Evolutionary conservation across 2,329 filamentous ascomycete species (phyloP).

Genomic region (Aspergillus brasiliensis): DNA sequence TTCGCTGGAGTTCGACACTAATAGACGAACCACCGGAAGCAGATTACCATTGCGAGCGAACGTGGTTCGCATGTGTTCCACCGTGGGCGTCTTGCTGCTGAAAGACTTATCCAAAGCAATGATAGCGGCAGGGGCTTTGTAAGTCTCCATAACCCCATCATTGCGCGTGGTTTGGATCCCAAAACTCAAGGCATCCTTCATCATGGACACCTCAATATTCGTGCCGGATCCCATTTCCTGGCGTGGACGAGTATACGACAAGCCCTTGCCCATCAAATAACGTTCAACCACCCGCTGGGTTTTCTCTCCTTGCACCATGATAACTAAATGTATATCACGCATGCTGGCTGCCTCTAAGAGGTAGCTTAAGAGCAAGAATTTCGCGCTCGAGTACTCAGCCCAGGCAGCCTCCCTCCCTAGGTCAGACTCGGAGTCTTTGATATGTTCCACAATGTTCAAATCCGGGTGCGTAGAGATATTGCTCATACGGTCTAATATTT

Average conservation of each 20-base stretch:
- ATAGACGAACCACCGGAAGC: conserved; percentile 47
- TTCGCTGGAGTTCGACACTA: conserved; percentile 50
- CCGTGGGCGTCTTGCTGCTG: conserved; percentile 39
- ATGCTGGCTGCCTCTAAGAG: conserved; percentile 40
- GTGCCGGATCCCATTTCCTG: conserved; percentile 35
- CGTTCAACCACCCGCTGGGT: conserved; percentile 44
- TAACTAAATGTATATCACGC: conserved; percentile 42
- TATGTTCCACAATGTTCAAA: conserved; percentile 44
- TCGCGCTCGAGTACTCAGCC: conserved; percentile 51
- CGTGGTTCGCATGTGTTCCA: conserved; percentile 43
- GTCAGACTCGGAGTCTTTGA: conserved; percentile 37
- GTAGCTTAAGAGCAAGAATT: conserved; percentile 49
- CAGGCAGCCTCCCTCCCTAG: conserved; percentile 44
- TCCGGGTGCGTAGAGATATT: conserved; percentile 49
- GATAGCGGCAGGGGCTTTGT: conserved; percentile 42
- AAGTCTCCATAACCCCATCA: conserved; percentile 34
- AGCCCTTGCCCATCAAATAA: conserved; percentile 46
- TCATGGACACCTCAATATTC: conserved; percentile 39
- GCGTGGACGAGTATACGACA: conserved; percentile 33
- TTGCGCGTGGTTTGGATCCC: conserved; percentile 36
- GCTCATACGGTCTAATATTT: conserved; percentile 41
- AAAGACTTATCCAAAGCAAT: conserved; percentile 49
- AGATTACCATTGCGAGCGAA: conserved; percentile 37
- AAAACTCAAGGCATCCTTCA: conserved; percentile 38
- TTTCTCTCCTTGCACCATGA: conserved; percentile 40